phyloP scores from a whole-genome alignment of 2,329 filamentous ascomycete species.

The Cladosporium sp. region DNA sequence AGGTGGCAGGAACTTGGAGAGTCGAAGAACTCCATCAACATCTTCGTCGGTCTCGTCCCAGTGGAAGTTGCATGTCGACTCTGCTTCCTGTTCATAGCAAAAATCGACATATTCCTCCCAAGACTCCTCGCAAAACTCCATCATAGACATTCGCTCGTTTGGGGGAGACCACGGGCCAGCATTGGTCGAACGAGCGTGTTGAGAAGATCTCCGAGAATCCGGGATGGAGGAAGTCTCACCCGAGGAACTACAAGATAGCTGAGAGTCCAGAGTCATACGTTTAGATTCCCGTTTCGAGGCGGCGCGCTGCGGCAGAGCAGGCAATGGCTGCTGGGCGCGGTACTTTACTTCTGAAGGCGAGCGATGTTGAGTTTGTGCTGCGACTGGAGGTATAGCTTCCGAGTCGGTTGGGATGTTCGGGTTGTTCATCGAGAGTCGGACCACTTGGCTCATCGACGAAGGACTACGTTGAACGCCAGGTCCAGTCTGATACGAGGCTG shows the following conservation, averaged over 20 bases:
- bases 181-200: neutral
- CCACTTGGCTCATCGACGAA: neutral
- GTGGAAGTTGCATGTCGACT: conserved; percentile 58
- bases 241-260: neutral
- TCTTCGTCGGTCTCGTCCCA: conserved; percentile 40
- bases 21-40: neutral
- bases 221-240: neutral
- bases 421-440: neutral
- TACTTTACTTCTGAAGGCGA: conserved; percentile 8
- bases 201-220: neutral
- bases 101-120: conserved; percentile 63
- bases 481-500: conserved; percentile 3
- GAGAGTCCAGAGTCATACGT: conserved; percentile 10
- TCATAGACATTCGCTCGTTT: neutral
- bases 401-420: neutral
- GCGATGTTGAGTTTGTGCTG: neutral
- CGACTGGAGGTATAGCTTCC: neutral
- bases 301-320: neutral
- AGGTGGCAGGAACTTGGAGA: conserved; percentile 5
- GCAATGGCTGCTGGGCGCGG: conserved; percentile 10
- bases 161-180: neutral
- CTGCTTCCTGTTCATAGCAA: conserved; percentile 58
- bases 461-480: neutral
- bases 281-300: neutral
- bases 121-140: conserved; percentile 14